A percentile compares a stretch with the other conserved stretches of the same genome.
phyloP scores from a whole-genome alignment of 106 monocot species.

The Triglochin maritima region DNA sequence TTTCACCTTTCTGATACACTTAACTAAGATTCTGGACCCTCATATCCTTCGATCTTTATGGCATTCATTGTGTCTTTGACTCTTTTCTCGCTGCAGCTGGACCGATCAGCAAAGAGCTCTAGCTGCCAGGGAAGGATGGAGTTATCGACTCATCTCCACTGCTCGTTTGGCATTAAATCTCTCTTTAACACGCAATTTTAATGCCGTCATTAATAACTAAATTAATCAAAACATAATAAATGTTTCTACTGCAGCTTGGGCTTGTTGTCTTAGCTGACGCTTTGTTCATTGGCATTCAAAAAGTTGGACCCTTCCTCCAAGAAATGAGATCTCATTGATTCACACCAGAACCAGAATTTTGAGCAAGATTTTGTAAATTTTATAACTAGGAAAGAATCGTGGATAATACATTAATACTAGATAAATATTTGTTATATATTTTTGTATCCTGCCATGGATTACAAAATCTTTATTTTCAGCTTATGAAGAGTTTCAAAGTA shows the following conservation, averaged over 20 bases:
- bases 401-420: background rate
- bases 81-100: conserved; percentile 45
- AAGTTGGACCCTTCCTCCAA: conserved; percentile 57
- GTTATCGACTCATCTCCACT: conserved; percentile 70
- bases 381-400: background rate
- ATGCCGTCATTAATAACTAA: background rate
- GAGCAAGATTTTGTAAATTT: background rate
- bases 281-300: conserved; percentile 68
- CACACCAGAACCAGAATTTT: no score
- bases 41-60: background rate
- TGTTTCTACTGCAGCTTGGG: conserved; percentile 42
- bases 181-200: background rate
- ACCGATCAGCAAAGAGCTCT: conserved; percentile 78
- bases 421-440: background rate
- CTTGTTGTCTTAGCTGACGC: conserved; percentile 63
- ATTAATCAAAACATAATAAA: background rate
- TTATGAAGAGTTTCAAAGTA: no score
- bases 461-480: no score
- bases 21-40: background rate
- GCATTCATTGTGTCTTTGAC: background rate
- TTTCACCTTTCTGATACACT: background rate
- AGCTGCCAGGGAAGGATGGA: conserved; percentile 86
- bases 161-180: conserved; percentile 55
- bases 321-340: conserved; percentile 38
- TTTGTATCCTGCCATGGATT: background rate